phyloP scores from a whole-genome alignment of 768 basidiomycete genomes.

The Serpula lacrymans region DNA sequence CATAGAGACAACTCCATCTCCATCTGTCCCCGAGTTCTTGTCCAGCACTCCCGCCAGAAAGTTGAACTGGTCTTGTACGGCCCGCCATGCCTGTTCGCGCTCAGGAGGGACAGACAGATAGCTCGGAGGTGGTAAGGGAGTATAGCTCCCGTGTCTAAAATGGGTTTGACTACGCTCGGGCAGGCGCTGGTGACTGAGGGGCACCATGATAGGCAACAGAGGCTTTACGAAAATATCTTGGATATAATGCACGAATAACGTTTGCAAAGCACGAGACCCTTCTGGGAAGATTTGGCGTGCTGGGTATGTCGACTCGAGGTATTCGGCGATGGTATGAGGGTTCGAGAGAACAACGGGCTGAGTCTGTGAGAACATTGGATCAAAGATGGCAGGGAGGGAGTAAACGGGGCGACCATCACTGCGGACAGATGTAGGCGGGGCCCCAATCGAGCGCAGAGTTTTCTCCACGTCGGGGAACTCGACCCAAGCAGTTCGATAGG shows the following conservation, averaged over 20 bases:
- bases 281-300: conserved; percentile 70
- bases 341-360: conserved; percentile 56
- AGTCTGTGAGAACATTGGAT: conserved; percentile 44
- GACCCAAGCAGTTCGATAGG: conserved; percentile 67
- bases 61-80: conserved; percentile 64
- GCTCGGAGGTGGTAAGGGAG: conserved; percentile 9
- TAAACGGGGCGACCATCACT: conserved; percentile 61
- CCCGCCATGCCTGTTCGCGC: conserved; percentile 62
- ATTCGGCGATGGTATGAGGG: conserved; percentile 62
- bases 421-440: conserved; percentile 51
- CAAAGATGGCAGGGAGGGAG: conserved; percentile 67
- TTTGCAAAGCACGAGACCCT: conserved; percentile 64
- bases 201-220: conserved; percentile 67
- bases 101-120: conserved; percentile 35
- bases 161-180: conserved; percentile 53
- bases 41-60: conserved; percentile 63
- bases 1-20: conserved; percentile 61
- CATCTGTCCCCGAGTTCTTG: conserved; percentile 58
- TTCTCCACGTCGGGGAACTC: conserved; percentile 67
- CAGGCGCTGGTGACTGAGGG: conserved; percentile 60
- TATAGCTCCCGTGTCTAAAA: conserved; percentile 31
- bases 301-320: conserved; percentile 66
- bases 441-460: conserved; percentile 54
- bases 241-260: conserved; percentile 67
- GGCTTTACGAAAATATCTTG: conserved; percentile 64